phyloP scores from a whole-genome alignment of 805 yeast genomes.

The Huiozyma naganishii region DNA sequence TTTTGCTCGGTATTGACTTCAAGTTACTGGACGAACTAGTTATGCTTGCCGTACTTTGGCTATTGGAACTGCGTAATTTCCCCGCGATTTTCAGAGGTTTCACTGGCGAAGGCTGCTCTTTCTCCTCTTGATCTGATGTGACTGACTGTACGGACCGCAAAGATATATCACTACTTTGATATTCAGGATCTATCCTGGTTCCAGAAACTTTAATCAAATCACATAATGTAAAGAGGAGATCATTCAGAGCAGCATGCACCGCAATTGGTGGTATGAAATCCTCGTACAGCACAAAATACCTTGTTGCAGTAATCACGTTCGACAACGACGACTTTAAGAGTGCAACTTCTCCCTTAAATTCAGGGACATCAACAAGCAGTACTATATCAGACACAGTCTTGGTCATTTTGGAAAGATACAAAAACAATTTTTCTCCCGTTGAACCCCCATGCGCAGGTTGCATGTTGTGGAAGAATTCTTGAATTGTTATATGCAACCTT shows the following conservation, averaged over 20 bases:
- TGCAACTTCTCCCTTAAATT: constrained; percentile 33
- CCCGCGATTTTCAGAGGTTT: constrained; percentile 63
- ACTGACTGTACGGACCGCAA: too few species aligned
- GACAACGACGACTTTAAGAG: constrained; percentile 54
- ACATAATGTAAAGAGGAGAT: constrained; percentile 55
- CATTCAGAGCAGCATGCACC: constrained; percentile 66
- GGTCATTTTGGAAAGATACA: constrained; percentile 17
- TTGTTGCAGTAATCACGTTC: constrained; percentile 63
- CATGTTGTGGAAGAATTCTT: constrained; percentile 6
- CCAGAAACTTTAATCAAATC: constrained; percentile 33
- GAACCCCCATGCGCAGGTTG: constrained; percentile 2
- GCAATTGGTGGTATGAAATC: constrained; percentile 53
- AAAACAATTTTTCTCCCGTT: constrained; percentile 13
- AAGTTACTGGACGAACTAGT: not conserved
- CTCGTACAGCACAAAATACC: constrained; percentile 58
- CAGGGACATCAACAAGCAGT: constrained; percentile 14
- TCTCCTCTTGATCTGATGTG: too few species aligned
- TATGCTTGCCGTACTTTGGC: constrained; percentile 9
- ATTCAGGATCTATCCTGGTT: constrained; percentile 8
- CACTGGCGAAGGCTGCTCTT: constrained; percentile 33
- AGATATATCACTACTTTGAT: too few species aligned
- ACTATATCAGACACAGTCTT: constrained; percentile 14
- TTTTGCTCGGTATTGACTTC: not conserved
- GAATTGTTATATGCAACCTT: constrained; percentile 4
- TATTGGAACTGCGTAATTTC: too few species aligned